Percentiles rank a stretch among this genome's conserved stretches.
These are phyloP conservation scores for Phoenix dactylifera DNA, from an alignment of 176 grass and related monocot species.

Conservation along the genomic window DNA sequence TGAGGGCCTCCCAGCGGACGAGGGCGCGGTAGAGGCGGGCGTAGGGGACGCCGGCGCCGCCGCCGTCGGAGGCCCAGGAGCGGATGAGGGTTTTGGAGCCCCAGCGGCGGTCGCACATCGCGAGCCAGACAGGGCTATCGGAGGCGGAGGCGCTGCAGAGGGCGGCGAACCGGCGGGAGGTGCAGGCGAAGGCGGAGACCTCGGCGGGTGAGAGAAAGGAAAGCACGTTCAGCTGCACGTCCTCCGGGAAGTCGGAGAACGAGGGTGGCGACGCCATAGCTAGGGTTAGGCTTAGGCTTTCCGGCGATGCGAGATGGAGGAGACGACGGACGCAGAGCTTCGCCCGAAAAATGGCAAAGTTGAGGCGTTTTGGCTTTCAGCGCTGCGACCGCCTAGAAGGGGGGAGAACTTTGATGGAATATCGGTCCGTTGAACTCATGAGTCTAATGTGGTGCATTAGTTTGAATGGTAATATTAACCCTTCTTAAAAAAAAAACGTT, in stretches of 20 bases:
- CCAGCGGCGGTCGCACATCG: slow-evolving; percentile 8
- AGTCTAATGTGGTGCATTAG: no score
- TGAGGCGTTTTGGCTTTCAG: no score
- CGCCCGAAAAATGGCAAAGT: no score
- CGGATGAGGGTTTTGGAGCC: slow-evolving; percentile 11
- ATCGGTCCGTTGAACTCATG: no score
- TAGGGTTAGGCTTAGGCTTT: not conserved
- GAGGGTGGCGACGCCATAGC: slow-evolving; percentile 11
- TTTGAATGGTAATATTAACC: no score
- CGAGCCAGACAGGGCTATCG: not conserved
- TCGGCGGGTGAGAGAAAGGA: slow-evolving; percentile 32
- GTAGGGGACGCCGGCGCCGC: slow-evolving; percentile 26
- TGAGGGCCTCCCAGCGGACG: slow-evolving; percentile 13
- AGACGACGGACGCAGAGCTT: no score
- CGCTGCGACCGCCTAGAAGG: no score
- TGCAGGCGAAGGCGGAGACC: slow-evolving; percentile 33
- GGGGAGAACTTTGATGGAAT: no score
- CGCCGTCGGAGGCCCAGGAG: not conserved
- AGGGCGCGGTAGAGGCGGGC: slow-evolving; percentile 23
- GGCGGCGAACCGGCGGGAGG: slow-evolving; percentile 34
- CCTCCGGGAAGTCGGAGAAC: slow-evolving; percentile 44
- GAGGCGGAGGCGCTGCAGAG: slow-evolving; percentile 25
- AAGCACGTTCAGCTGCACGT: slow-evolving; percentile 40
- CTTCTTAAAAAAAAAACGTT: no score
- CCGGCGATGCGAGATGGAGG: no score